phyloP scores from a whole-genome alignment of 805 yeast species.

The Teunomyces barrocoloradensis region DNA sequence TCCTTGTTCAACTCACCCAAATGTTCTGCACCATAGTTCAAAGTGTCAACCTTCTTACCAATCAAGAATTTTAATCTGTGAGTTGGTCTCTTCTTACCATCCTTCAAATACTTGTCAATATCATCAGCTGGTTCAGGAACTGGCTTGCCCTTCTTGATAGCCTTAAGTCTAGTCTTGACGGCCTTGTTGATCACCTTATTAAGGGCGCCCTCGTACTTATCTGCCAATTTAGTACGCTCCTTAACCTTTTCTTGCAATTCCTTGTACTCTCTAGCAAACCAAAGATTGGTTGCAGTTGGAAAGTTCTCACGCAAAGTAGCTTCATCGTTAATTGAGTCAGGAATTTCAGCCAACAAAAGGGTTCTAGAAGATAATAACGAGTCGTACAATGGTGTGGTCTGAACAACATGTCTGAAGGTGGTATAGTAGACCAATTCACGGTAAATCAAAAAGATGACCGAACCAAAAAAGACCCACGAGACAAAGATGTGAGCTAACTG shows the following conservation, averaged over 20 bases:
- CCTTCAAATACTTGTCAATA: slow-evolving; percentile 62
- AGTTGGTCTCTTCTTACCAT: slow-evolving; percentile 71
- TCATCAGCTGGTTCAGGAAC: slow-evolving; percentile 57
- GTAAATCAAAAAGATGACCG: slow-evolving; percentile 64
- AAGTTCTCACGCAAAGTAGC: slow-evolving; percentile 54
- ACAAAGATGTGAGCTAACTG: slow-evolving; percentile 72
- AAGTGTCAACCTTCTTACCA: slow-evolving; percentile 84
- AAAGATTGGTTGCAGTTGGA: slow-evolving; percentile 57
- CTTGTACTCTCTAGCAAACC: slow-evolving; percentile 63
- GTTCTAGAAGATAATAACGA: slow-evolving; percentile 70
- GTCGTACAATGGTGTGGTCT: slow-evolving; percentile 70
- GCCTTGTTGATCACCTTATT: slow-evolving; percentile 60
- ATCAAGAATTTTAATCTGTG: slow-evolving; percentile 67
- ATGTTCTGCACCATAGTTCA: slow-evolving; percentile 66
- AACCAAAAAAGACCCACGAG: slow-evolving; percentile 71
- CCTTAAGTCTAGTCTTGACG: slow-evolving; percentile 52
- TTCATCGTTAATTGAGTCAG: slow-evolving; percentile 47
- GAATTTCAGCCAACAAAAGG: slow-evolving; percentile 67
- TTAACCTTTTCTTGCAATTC: slow-evolving; percentile 55
- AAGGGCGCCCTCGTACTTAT: slow-evolving; percentile 63
- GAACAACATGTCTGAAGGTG: slow-evolving; percentile 69
- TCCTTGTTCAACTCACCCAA: slow-evolving; percentile 68
- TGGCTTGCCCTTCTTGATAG: slow-evolving; percentile 55
- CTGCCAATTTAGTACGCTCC: slow-evolving; percentile 60
- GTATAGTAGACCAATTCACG: slow-evolving; percentile 71